These are phyloP conservation scores for Marvania coccoides DNA, from an alignment of 139 green algal genomes.

Conservation along the genomic window DNA sequence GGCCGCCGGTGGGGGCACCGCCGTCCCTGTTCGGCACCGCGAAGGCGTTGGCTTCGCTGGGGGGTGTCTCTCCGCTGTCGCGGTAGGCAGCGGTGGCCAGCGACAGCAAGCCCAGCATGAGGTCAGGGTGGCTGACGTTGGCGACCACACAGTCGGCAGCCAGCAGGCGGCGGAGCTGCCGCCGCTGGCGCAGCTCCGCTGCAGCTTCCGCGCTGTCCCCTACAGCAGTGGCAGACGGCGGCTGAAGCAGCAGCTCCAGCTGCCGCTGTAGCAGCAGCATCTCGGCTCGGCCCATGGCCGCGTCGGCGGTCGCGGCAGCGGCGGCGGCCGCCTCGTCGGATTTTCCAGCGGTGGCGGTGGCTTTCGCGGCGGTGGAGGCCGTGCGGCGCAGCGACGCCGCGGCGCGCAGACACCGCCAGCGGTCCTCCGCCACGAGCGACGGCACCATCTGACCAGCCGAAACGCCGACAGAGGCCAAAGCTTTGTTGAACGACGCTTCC, in stretches of 20 bases:
- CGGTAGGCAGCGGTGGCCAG: background rate
- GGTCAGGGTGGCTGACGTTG: background rate
- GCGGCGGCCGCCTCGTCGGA: background rate
- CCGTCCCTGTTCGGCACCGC: conserved; percentile 4
- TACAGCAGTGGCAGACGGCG: background rate
- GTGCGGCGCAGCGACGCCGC: background rate
- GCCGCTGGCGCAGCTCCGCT: background rate
- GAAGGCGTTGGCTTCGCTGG: background rate
- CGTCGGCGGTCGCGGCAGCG: background rate
- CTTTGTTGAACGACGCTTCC: background rate
- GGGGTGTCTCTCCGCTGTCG: background rate
- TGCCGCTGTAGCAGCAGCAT: conserved; percentile 19
- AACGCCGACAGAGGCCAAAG: background rate
- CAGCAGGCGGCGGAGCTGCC: conserved; percentile 6
- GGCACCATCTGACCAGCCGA: background rate
- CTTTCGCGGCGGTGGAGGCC: background rate
- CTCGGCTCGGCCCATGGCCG: conserved; percentile 5
- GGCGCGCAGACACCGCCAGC: background rate
- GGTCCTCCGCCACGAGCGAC: background rate
- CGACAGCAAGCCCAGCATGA: background rate
- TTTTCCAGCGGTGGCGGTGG: background rate
- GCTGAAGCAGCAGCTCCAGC: background rate
- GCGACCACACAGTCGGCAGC: conserved; percentile 18
- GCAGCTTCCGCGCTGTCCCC: background rate
- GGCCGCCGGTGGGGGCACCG: background rate